These are phyloP conservation scores for Larix kaempferi DNA, from an alignment of 75 land plant species.

Conservation along the genomic window DNA sequence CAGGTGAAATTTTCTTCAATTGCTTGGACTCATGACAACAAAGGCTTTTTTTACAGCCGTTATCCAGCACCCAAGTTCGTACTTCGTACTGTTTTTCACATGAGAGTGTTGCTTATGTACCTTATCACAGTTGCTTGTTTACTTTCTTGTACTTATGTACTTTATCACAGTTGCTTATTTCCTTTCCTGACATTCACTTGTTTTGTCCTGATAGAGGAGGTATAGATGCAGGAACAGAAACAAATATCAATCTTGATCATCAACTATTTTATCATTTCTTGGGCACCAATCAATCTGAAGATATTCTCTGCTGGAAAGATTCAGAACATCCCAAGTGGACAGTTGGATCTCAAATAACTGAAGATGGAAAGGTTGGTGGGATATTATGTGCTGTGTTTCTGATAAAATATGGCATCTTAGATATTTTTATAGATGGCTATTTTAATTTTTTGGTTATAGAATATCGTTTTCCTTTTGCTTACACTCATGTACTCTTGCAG, in stretches of 20 bases:
- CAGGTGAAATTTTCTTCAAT: slow-evolving; percentile 93
- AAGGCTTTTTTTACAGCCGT: slow-evolving; percentile 96
- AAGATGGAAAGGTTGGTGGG: slow-evolving; percentile 46
- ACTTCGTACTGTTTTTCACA: slow-evolving; percentile 22
- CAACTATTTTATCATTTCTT: slow-evolving; percentile 44
- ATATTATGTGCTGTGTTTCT: neutral
- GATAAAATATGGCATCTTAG: neutral
- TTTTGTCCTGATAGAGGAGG: slow-evolving; percentile 9
- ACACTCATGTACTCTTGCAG: too few relatives aligned
- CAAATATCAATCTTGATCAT: slow-evolving; percentile 38
- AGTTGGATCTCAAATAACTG: slow-evolving; percentile 34
- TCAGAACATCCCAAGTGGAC: slow-evolving; percentile 34
- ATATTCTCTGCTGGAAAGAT: slow-evolving; percentile 48
- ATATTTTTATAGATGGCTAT: neutral
- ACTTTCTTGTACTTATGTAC: neutral
- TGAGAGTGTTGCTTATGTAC: neutral
- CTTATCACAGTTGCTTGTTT: too few relatives aligned
- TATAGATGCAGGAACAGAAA: slow-evolving; percentile 51
- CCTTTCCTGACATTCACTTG: neutral
- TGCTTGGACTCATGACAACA: slow-evolving; percentile 93
- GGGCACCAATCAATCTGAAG: slow-evolving; percentile 53
- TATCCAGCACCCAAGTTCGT: slow-evolving; percentile 90
- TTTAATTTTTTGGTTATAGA: too few relatives aligned
- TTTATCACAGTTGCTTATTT: neutral
- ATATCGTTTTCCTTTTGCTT: too few relatives aligned